Conservation (phyloP, 768 basidiomycete genomes). For the Macrolepiota fuliginosa region DNA sequence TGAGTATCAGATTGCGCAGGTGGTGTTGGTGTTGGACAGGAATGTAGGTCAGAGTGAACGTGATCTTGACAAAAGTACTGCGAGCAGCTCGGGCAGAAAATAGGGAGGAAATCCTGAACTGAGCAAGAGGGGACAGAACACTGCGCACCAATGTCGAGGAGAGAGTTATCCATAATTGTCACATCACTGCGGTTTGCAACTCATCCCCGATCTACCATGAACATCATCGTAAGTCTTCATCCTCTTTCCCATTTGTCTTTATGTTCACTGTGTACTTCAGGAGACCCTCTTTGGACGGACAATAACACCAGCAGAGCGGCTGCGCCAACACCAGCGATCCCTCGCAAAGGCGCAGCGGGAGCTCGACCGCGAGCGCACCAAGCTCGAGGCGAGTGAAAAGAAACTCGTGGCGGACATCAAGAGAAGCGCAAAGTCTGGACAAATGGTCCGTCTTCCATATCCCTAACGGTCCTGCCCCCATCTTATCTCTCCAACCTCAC, state of each 20-base stretch:
- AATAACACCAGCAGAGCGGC: slow-evolving; percentile 92
- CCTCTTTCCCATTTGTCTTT: background rate
- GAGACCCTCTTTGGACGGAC: slow-evolving; percentile 95
- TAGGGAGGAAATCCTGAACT: slow-evolving; percentile 74
- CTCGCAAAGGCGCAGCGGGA: slow-evolving; percentile 97
- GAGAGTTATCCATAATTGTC: slow-evolving; percentile 19
- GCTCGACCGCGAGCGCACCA: slow-evolving; percentile 91
- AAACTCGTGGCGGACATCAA: slow-evolving; percentile 95
- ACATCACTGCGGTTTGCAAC: slow-evolving; percentile 8
- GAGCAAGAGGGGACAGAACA: slow-evolving; percentile 64
- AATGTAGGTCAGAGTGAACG: slow-evolving; percentile 55
- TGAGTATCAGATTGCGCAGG: slow-evolving; percentile 12
- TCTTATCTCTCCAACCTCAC: slow-evolving; percentile 14
- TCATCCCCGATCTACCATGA: slow-evolving; percentile 48
- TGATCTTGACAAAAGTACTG: slow-evolving; percentile 64
- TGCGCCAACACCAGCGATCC: slow-evolving; percentile 94
- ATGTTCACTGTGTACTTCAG: slow-evolving; percentile 36
- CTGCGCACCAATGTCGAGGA: slow-evolving; percentile 58
- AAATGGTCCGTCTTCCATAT: slow-evolving; percentile 62
- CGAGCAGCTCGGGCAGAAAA: slow-evolving; percentile 56
- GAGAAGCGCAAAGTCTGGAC: slow-evolving; percentile 92
- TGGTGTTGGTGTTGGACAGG: slow-evolving; percentile 36
- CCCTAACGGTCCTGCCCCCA: background rate
- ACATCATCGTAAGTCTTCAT: slow-evolving; percentile 62
- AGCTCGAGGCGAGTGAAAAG: slow-evolving; percentile 96